phyloP scores from a whole-genome alignment of 2,329 filamentous ascomycete species.

The Diaporthe ilicicola region DNA sequence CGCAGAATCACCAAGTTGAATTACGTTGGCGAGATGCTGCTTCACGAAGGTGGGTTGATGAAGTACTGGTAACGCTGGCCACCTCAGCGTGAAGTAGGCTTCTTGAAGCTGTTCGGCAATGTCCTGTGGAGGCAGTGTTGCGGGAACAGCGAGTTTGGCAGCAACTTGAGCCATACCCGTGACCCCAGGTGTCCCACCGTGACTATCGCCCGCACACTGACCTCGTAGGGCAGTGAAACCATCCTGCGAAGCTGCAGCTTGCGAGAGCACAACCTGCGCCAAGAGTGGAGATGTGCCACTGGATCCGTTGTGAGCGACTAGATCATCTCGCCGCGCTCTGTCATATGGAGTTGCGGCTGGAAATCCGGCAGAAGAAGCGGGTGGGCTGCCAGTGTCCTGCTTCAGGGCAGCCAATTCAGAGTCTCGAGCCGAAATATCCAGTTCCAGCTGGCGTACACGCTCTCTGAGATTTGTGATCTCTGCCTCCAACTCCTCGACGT shows the following conservation, averaged over 20 bases:
- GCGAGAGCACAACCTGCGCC: neutral
- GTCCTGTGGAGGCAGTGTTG: neutral
- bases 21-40: neutral
- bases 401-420: neutral
- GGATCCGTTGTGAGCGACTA: neutral
- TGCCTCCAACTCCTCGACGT: neutral
- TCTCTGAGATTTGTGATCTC: neutral
- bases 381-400: neutral
- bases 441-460: neutral
- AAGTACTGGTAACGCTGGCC: neutral
- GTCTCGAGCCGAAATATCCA: neutral
- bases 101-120: neutral
- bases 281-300: neutral
- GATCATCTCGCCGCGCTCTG: neutral
- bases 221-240: neutral
- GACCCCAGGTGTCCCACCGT: too few relatives aligned
- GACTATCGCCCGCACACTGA: too few relatives aligned
- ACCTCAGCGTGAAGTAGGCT: neutral
- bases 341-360: neutral
- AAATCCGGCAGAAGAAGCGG: neutral
- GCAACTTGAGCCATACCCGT: too few relatives aligned
- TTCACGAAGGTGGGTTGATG: neutral
- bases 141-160: neutral
- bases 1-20: neutral
- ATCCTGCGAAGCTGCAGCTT: neutral